A percentile compares a stretch with the other conserved stretches of the same genome.
Evolutionary conservation across 768 basidiomycete genomes (phyloP).

Genomic region (Termitomyces sp.): DNA sequence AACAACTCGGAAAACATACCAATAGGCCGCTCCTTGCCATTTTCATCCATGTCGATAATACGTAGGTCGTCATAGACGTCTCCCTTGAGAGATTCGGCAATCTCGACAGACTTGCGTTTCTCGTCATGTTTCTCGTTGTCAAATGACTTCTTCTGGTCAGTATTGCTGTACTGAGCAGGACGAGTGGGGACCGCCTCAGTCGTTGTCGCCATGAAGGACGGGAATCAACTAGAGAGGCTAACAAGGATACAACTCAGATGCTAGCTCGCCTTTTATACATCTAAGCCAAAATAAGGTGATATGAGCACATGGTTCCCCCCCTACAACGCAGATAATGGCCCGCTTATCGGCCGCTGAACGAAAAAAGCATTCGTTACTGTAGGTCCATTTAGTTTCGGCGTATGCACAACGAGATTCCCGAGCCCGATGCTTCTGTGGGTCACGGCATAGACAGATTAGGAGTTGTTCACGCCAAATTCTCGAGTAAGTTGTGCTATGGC

Average conservation of each 20-base stretch:
- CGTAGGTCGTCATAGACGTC: conserved; percentile 15
- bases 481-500: not conserved
- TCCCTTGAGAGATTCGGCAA: conserved; percentile 8
- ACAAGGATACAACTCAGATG: not conserved
- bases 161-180: not conserved
- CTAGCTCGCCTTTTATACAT: not conserved
- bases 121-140: conserved; percentile 4
- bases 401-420: not conserved
- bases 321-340: not conserved
- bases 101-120: conserved; percentile 8
- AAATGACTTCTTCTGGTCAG: not conserved
- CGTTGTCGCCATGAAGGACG: not conserved
- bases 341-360: not conserved
- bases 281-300: not conserved
- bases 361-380: not conserved
- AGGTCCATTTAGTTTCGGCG: not conserved
- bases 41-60: conserved; percentile 37
- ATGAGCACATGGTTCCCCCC: not conserved
- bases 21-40: conserved; percentile 46
- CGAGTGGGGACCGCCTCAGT: not conserved
- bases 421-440: not conserved
- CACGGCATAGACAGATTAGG: not conserved
- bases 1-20: conserved; percentile 18
- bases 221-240: not conserved
- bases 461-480: not conserved